phyloP scores from a whole-genome alignment of 1,284 basidiomycete genomes.

The Marasmius tenuissimus region DNA sequence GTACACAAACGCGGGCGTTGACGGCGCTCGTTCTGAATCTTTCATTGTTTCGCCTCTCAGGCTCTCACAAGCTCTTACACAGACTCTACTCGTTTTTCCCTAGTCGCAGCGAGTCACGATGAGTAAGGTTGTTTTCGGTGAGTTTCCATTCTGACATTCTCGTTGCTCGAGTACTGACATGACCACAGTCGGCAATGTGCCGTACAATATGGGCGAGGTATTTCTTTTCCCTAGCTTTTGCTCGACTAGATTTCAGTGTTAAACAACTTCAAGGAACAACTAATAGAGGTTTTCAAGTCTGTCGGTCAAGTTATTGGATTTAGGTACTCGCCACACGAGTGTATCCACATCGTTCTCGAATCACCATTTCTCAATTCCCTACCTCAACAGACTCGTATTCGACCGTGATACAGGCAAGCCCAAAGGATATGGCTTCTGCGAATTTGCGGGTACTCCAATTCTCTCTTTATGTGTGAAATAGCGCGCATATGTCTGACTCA shows the following conservation, averaged over 20 bases:
- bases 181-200: slow-evolving; percentile 76
- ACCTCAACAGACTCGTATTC: slow-evolving; percentile 77
- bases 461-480: slow-evolving; percentile 28
- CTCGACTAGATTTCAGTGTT: neutral
- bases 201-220: slow-evolving; percentile 82
- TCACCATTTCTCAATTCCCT: slow-evolving; percentile 3
- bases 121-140: slow-evolving; percentile 37
- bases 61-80: neutral
- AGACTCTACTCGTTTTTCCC: neutral
- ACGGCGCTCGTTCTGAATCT: slow-evolving; percentile 2
- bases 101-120: slow-evolving; percentile 13
- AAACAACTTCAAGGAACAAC: slow-evolving; percentile 55
- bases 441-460: slow-evolving; percentile 83
- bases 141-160: slow-evolving; percentile 2
- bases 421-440: slow-evolving; percentile 97
- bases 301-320: slow-evolving; percentile 89
- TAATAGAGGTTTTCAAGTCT: slow-evolving; percentile 83
- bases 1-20: neutral
- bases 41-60: neutral
- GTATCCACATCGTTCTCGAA: neutral
- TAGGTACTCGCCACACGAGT: slow-evolving; percentile 45
- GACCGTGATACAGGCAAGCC: slow-evolving; percentile 95
- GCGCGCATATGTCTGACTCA: slow-evolving; percentile 35
- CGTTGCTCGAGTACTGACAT: neutral
- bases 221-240: slow-evolving; percentile 18